A percentile compares a stretch with the other conserved stretches of the same genome.
Evolutionary conservation across 2,329 filamentous ascomycete species (phyloP).

Genomic region (Aurifilum marmelostoma): DNA sequence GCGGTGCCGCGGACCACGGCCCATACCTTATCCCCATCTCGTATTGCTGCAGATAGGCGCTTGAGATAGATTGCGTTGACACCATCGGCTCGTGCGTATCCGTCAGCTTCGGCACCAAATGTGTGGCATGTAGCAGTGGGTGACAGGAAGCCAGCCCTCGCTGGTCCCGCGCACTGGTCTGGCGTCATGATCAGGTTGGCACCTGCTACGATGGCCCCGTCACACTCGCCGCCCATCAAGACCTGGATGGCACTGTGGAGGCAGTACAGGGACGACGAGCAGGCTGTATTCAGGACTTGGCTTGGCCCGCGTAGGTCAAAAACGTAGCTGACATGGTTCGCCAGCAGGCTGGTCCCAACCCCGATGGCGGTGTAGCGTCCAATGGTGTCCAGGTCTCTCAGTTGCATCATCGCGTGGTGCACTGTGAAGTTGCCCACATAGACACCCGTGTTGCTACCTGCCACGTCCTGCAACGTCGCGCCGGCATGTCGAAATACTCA

Average conservation of each 20-base stretch:
- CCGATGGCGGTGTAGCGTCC: conserved; percentile 40
- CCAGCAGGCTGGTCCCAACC: conserved; percentile 23
- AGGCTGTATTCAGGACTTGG: conserved; percentile 45
- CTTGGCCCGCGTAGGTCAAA: conserved; percentile 44
- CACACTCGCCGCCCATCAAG: conserved; percentile 9
- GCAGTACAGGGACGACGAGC: conserved; percentile 35
- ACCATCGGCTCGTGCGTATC: conserved; percentile 41
- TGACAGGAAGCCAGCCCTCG: conserved; percentile 29
- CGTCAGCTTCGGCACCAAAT: conserved; percentile 50
- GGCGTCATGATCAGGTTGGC: conserved; percentile 31
- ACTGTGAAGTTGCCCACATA: conserved; percentile 39
- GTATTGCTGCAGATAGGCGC: not conserved
- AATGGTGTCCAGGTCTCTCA: conserved; percentile 28
- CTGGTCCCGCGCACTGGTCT: not conserved
- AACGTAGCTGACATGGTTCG: conserved; percentile 47
- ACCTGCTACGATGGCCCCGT: conserved; percentile 20
- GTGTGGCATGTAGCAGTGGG: conserved; percentile 34
- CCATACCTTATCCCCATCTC: not conserved
- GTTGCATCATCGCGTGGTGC: conserved; percentile 35
- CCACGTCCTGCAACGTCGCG: conserved; percentile 32
- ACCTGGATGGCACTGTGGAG: conserved; percentile 19
- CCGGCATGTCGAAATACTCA: conserved; percentile 42
- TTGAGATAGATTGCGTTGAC: not conserved
- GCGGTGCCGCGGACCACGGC: not conserved
- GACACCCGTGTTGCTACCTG: conserved; percentile 37